Evolutionary conservation across 2,329 filamentous ascomycete species (phyloP), one percentile per base, ranked within the genome.

Genomic region (Tolypocladium album): DNA sequence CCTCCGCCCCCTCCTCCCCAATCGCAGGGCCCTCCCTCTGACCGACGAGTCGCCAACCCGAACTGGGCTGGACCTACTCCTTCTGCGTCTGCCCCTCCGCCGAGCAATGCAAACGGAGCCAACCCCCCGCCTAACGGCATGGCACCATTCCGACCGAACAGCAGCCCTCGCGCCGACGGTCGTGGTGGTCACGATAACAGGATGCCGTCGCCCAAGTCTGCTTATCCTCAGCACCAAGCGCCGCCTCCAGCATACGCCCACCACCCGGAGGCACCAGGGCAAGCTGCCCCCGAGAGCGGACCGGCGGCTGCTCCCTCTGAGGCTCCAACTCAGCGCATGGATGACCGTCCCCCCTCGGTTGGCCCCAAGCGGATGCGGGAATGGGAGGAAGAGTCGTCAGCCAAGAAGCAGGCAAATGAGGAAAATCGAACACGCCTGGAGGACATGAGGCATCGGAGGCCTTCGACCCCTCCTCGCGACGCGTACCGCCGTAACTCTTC

Each of bases 121-220:
- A 70, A 68, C 52, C 66, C 64, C 22, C 82, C 82, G 42, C 72
- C 76, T 5, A 79, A 80, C 57, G 75, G 78, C 22, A 76, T 91
- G 67, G 87, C 90, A 66, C 84, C 88, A 22, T 96, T 93, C 76
- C 85, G 87, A 39, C 69, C 71, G 60, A 84, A 87, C 38, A 86
- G 86, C 67, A 95, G 89, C 71, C 90, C 92, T 61, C 85, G 90
- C n/a, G 85, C 88, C 57, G 93, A 97, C 65, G 87, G 92, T 55
- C 85, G 92, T 39, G 47, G 56, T 27, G 82, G 94, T 64, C 84
- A 93, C 65, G 92, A 96, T 65, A 90, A 88, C 69, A 86, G 89
- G 62, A 89, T 92, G 75, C 85, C 90, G n/a, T 97, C 93, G n/a
- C 92, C 92, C 61, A 92, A 92, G 69, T 88, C 90, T 45, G 86